Evolutionary conservation across 139 green algal genomes (phyloP).

Genomic region (Auxenochlorella pyrenoidosa): DNA sequence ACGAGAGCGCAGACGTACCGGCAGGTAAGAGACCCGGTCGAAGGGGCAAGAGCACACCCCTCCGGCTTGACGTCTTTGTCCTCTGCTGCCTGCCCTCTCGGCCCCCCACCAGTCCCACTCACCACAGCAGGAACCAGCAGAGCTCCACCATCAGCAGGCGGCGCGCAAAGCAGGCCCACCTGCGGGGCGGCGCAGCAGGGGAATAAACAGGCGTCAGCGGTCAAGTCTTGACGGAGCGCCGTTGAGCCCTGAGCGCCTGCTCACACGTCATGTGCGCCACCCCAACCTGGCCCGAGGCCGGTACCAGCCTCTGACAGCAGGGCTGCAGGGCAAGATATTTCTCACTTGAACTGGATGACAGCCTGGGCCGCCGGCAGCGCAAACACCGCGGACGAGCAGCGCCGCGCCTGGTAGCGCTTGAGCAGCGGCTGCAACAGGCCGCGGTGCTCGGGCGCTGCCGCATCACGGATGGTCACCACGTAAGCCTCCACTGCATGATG

Average conservation of each 20-base stretch:
- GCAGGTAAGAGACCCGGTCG: no score
- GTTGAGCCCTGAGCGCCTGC: no score
- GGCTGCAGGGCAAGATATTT: no score
- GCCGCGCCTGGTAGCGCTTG: constrained; percentile 46
- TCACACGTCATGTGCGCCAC: no score
- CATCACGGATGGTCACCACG: constrained; percentile 68
- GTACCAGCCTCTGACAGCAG: no score
- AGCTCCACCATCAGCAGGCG: constrained; percentile 47
- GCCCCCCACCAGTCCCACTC: not conserved
- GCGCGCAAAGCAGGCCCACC: constrained; percentile 52
- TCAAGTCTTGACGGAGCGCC: no score
- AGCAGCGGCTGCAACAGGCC: constrained; percentile 68
- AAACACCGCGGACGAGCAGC: constrained; percentile 43
- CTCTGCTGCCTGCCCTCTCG: not conserved
- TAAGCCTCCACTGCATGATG: constrained; percentile 61
- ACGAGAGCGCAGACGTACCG: no score
- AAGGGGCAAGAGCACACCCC: no score
- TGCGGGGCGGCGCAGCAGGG: not conserved
- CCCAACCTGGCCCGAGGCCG: no score
- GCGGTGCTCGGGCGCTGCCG: constrained; percentile 49
- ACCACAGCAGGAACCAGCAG: constrained; percentile 42
- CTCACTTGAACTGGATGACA: constrained; percentile 38
- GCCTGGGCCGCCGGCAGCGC: constrained; percentile 40
- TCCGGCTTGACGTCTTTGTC: no score
- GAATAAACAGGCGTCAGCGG: no score